Conservation (phyloP, 257 asterid genomes). For the Solanum virginianum region DNA sequence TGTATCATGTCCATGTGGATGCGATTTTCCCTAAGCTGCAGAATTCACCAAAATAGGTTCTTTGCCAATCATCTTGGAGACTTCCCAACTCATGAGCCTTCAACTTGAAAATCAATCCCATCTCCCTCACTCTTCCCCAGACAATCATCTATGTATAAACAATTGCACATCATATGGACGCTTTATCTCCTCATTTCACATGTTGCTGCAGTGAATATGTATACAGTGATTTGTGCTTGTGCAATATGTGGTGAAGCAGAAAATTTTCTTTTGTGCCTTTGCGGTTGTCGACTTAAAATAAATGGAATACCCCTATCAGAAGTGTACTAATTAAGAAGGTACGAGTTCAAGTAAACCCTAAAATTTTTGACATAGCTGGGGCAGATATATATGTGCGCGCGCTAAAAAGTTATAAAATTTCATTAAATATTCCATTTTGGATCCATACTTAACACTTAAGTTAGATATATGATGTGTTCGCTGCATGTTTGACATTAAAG, state of each 20-base stretch:
- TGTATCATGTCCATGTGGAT: constrained; percentile 37
- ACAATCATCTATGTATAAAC: not conserved
- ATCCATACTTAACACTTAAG: not conserved
- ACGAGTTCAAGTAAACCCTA: not conserved
- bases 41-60: not conserved
- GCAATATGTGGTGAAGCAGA: not conserved
- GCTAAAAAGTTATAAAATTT: not conserved
- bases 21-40: constrained; percentile 27
- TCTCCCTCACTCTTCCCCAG: not conserved
- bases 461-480: not conserved
- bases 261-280: not conserved
- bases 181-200: not conserved
- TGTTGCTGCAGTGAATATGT: not conserved
- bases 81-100: not conserved
- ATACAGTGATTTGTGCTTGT: not conserved
- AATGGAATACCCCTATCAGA: not conserved
- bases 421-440: not conserved
- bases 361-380: not conserved
- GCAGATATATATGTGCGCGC: not conserved
- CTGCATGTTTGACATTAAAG: not conserved
- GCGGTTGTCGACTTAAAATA: not conserved
- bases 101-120: not conserved
- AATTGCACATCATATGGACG: not conserved
- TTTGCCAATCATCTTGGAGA: not conserved
- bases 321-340: not conserved